phyloP scores from a whole-genome alignment of 2,329 filamentous ascomycete species.

The Fusarium proliferatum region DNA sequence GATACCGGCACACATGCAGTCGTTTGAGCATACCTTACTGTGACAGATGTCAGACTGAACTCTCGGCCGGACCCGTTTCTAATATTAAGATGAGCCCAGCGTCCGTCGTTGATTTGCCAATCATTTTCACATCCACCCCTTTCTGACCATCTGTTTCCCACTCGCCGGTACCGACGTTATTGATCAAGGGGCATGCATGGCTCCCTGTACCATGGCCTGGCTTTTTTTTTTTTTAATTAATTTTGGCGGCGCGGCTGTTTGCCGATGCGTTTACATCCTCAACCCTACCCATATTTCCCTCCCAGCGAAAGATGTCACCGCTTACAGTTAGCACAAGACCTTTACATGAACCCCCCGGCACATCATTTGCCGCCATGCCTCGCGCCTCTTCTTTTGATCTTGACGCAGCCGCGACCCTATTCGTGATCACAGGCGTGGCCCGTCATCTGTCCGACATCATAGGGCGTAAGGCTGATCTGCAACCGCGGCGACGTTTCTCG shows the following conservation, averaged over 20 bases:
- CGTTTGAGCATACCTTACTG: not conserved
- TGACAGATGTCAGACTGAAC: constrained; percentile 20
- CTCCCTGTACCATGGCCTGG: constrained; percentile 5
- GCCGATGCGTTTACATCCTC: constrained; percentile 5
- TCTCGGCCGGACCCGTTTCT: constrained; percentile 30
- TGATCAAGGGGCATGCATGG: constrained; percentile 5
- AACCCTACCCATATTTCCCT: not conserved
- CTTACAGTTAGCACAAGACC: constrained; percentile 35
- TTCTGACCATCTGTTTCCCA: constrained; percentile 11
- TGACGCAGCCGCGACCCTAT: constrained; percentile 25
- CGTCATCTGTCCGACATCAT: constrained; percentile 29
- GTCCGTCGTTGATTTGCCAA: constrained; percentile 16
- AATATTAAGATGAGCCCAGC: constrained; percentile 23
- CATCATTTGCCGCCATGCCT: constrained; percentile 22
- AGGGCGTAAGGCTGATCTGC: constrained; percentile 39
- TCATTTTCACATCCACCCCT: constrained; percentile 8
- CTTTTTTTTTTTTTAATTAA: too few relatives aligned
- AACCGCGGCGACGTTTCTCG: constrained; percentile 19
- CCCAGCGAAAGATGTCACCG: constrained; percentile 35
- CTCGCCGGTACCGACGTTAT: constrained; percentile 2
- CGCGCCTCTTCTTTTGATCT: constrained; percentile 23
- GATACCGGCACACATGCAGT: constrained; percentile 19
- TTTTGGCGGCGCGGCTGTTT: constrained; percentile 32
- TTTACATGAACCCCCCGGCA: constrained; percentile 1
- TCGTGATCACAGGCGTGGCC: constrained; percentile 29